These are phyloP conservation scores for Skeletonema menzelii DNA, from an alignment of 108 stramenopile species.

Conservation along the genomic window DNA sequence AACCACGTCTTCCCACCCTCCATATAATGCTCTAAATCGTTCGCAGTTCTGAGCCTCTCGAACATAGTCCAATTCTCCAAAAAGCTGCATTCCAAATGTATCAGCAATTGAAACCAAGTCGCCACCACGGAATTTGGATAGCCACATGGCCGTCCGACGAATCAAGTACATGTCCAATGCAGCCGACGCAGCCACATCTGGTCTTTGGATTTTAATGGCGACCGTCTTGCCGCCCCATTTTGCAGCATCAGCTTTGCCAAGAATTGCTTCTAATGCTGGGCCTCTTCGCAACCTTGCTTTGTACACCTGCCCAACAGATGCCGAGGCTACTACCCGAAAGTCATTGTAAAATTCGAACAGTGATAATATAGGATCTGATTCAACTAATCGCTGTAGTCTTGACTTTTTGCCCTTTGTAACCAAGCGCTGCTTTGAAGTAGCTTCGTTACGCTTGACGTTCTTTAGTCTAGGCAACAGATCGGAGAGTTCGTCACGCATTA, in stretches of 20 bases:
- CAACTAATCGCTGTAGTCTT: constrained; percentile 54
- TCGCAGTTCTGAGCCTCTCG: constrained; percentile 85
- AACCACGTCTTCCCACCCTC: constrained; percentile 74
- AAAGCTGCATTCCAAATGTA: constrained; percentile 91
- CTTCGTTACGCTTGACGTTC: constrained; percentile 27
- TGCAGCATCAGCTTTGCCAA: constrained; percentile 59
- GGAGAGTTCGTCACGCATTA: constrained; percentile 67
- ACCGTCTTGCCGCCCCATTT: constrained; percentile 81
- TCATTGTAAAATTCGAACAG: constrained; percentile 85
- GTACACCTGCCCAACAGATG: constrained; percentile 75
- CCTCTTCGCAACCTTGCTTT: constrained; percentile 48
- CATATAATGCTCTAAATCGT: constrained; percentile 84
- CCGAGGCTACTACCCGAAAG: constrained; percentile 44
- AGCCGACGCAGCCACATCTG: constrained; percentile 83
- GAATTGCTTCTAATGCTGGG: constrained; percentile 45
- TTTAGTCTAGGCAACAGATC: constrained; percentile 54
- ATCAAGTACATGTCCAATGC: constrained; percentile 90
- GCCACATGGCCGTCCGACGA: constrained; percentile 76
- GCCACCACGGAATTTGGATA: constrained; percentile 74
- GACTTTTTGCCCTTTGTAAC: constrained; percentile 19
- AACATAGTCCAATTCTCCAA: constrained; percentile 89
- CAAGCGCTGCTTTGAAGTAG: constrained; percentile 4
- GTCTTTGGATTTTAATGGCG: constrained; percentile 89
- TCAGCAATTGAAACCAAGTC: constrained; percentile 88
- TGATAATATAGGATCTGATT: constrained; percentile 66